Base-by-base conservation (phyloP, 2,329 filamentous ascomycete genomes). In the Ophiostoma sp. region DNA sequence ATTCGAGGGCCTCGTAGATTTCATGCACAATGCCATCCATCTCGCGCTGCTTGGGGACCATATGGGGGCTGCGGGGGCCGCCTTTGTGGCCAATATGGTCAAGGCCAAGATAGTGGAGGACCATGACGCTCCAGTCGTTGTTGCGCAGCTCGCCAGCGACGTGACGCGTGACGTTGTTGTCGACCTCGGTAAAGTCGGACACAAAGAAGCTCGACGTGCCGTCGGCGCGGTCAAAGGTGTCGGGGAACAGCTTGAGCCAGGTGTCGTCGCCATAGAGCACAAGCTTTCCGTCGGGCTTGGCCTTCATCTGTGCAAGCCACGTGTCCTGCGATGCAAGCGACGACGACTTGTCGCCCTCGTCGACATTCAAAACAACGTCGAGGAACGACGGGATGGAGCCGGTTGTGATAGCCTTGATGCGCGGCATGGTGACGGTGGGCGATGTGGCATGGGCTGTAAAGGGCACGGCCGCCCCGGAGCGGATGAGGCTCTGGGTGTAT, bases 161-260 rank as follows among this genome's bases (percentile, higher is more conserved):
- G 81, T 99, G 93, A 73, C 95, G 88, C 2, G 95, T 99, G 75
- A 99, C 95, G 79, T 99, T 99, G 78, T 93, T 90, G 80, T 99
- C 95, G 74, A 99, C 96, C 82, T 99, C 94, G 67, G 92, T 96
- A 77, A 97, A 99, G 79, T 99, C 95, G 79, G 95, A 93, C 75
- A 99, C 95, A 79, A 98, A 99, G 79, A 99, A 99, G 81, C 94
- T 98, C 70, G 93, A 93, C 1, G 95, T 99, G 67, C 96, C 95
- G 79, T 99, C 96, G 68, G 89, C 84, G 57, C 94, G 89, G 75
- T 90, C 88, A 81, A 99, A 99, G 67, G 90, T 93, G 20, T 86
- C 88, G 0, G 95, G 95, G 76, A 99, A 99, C 17, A 99, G 84
- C 81, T 97, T 98, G 75, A 99, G 82, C 96, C 95, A 99, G 27